These are phyloP conservation scores for Waitea zeae DNA, from an alignment of 1,284 basidiomycete species.

Conservation along the genomic window DNA sequence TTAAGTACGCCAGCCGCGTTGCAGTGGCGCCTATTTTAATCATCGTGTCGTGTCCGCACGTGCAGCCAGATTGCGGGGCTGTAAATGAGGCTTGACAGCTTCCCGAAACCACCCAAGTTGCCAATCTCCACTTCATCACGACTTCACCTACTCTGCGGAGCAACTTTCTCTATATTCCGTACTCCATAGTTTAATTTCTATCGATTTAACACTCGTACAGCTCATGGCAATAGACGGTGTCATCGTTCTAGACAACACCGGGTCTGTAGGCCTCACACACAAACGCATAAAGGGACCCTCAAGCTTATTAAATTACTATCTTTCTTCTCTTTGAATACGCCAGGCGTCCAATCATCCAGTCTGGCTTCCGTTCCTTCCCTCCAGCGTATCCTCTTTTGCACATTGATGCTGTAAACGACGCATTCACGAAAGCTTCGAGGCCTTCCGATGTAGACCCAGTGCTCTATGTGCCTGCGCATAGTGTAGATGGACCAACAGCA, in stretches of 20 bases:
- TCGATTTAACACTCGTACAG: too few species aligned
- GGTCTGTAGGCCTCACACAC: conserved; percentile 18
- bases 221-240: conserved; percentile 79
- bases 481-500: conserved; percentile 35
- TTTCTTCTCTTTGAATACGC: conserved; percentile 8
- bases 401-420: conserved; percentile 72
- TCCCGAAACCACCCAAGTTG: too few species aligned
- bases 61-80: too few species aligned
- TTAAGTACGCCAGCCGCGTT: too few species aligned
- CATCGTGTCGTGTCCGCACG: too few species aligned
- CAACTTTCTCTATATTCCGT: too few species aligned
- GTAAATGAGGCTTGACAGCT: too few species aligned
- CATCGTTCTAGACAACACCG: conserved; percentile 71
- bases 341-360: conserved; percentile 81
- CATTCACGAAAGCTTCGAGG: conserved; percentile 36
- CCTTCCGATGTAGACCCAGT: conserved; percentile 51
- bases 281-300: background rate
- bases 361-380: conserved; percentile 70
- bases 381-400: conserved; percentile 73
- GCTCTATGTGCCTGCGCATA: conserved; percentile 37
- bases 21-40: too few species aligned
- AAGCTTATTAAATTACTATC: conserved; percentile 3
- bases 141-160: too few species aligned
- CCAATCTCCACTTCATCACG: too few species aligned
- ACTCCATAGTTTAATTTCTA: too few species aligned